Evolutionary conservation across 257 asterid species (phyloP), one percentile per base, ranked within the genome.

Genomic region (Rubia yunnanensis): DNA sequence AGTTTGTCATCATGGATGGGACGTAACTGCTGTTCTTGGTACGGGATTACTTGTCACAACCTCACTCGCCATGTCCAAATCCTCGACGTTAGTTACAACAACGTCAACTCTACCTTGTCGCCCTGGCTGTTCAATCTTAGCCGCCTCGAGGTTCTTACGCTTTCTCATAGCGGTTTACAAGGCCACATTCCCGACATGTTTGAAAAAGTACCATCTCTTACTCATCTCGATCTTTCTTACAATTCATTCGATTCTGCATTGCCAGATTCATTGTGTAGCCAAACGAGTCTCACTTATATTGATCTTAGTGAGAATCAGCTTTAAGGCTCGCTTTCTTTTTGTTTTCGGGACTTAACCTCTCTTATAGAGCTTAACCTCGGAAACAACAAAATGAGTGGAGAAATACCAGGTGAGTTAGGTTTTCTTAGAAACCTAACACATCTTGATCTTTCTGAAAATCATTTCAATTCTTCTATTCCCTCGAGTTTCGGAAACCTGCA

Each of bases 111-210:
- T 22, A 18, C 60, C 23, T 10, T 70, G 11, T 72, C 72, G 17
- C 44, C 38, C 5, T 65, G 72, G 72, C 13, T 74, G 26, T 74
- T 57, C 46, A 73, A 73, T 20, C 0, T 63, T 7, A 67, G 5
- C 24, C 27, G 10, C 7, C 60, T 55, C 17, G 34, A 10, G 3
- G 5, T 0, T 9, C 65, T 60, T 35, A 23, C 1, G 0, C 27
- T 60, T 11, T 24, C 3, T 55, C 1, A 5, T 3, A 24, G n/a
- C 7, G 3, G 9, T n/a, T 18, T 55, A 2, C 60, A 15, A 24
- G 60, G 60, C n/a, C 7, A 34, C 7, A 23, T 55, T 11, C 60
- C 34, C 0, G 24, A 28, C n/a, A 18, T 9, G 56, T 50, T 50
- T 9, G 13, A 50, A 5, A 50, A 50, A 50, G 18, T 49, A 2